Evolutionary conservation across 1,139 yeast genomes (phyloP).

Genomic region (Sugiyamaella paludigena): DNA sequence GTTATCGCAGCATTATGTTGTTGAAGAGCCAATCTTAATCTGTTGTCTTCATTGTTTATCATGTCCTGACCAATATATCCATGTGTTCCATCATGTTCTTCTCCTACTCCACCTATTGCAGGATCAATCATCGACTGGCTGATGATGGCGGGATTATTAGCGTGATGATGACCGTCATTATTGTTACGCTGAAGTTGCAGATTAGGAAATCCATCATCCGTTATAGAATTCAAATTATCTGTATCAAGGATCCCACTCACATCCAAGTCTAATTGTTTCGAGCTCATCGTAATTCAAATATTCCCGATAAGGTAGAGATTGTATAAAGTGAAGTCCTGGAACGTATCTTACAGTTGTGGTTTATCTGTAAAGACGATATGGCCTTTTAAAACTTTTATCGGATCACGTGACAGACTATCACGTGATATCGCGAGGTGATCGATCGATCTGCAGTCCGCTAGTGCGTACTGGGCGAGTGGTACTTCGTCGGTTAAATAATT

Average conservation of each 20-base stretch:
- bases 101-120: not conserved
- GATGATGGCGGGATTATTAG: not conserved
- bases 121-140: conserved; percentile 8
- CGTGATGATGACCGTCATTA: not conserved
- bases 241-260: conserved; percentile 4
- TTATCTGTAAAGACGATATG: conserved; percentile 2
- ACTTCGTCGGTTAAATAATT: too few relatives aligned
- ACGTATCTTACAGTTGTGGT: conserved; percentile 4
- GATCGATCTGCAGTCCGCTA: too few relatives aligned
- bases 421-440: too few relatives aligned
- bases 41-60: not conserved
- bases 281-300: not conserved
- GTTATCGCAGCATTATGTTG: conserved; percentile 5
- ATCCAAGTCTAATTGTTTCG: conserved; percentile 1
- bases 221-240: not conserved
- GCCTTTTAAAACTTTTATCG: too few relatives aligned
- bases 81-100: conserved; percentile 2
- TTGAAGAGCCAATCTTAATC: conserved; percentile 7
- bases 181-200: not conserved
- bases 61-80: too few relatives aligned
- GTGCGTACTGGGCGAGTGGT: too few relatives aligned
- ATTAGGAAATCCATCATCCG: not conserved
- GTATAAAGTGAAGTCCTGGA: not conserved
- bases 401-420: too few relatives aligned
- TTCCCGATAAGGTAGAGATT: conserved; percentile 2